phyloP scores from a whole-genome alignment of 2,329 filamentous ascomycete genomes.

The Leptographium flavum region DNA sequence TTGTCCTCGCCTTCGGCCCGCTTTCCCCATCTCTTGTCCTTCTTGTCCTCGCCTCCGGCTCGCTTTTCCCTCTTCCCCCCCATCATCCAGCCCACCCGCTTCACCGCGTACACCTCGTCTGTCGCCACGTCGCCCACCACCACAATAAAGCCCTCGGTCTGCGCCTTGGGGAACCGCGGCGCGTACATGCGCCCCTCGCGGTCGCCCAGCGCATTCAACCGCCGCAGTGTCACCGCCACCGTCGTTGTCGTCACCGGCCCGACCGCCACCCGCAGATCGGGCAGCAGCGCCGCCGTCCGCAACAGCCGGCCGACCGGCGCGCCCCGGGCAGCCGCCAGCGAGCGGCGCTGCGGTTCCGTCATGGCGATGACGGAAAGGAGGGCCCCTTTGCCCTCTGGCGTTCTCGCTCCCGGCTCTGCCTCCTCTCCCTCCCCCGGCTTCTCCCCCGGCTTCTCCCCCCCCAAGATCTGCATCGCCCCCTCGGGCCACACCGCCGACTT shows the following conservation, averaged over 20 bases:
- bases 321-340: slow-evolving; percentile 34
- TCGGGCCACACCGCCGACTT: slow-evolving; percentile 87
- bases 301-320: slow-evolving; percentile 34
- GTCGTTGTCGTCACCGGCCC: slow-evolving; percentile 44
- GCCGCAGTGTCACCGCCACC: slow-evolving; percentile 48
- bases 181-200: slow-evolving; percentile 67
- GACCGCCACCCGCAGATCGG: slow-evolving; percentile 50
- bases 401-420: slow-evolving; percentile 14
- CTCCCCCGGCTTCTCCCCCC: not conserved
- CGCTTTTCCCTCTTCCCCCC: not conserved
- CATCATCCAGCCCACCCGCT: slow-evolving; percentile 61
- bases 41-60: not conserved
- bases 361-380: slow-evolving; percentile 28
- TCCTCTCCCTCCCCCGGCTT: slow-evolving; percentile 21
- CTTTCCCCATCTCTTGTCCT: not conserved
- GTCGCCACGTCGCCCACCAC: slow-evolving; percentile 51
- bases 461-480: slow-evolving; percentile 63
- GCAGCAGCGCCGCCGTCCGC: slow-evolving; percentile 52
- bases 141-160: slow-evolving; percentile 88
- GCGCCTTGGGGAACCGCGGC: slow-evolving; percentile 82
- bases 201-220: slow-evolving; percentile 51
- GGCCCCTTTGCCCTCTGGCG: not conserved
- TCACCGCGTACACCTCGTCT: slow-evolving; percentile 75
- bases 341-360: slow-evolving; percentile 20
- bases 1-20: not conserved